Conservation (phyloP, 2,329 filamentous ascomycete genomes). For the Xenoacremonium recifei region DNA sequence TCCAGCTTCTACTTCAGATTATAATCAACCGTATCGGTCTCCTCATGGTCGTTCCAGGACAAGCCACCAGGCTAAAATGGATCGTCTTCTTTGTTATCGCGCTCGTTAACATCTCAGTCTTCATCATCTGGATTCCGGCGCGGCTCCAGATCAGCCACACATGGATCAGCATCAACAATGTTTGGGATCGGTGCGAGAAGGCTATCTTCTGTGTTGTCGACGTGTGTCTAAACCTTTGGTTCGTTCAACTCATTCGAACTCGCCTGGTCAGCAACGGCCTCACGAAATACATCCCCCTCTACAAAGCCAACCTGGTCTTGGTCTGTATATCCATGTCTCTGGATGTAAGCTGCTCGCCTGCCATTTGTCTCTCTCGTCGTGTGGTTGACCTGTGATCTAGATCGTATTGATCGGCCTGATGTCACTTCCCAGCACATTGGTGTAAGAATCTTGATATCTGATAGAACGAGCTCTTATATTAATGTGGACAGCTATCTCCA, state of each 20-base stretch:
- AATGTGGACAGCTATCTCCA: constrained; percentile 19
- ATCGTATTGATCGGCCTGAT: constrained; percentile 25
- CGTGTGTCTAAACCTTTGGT: constrained; percentile 47
- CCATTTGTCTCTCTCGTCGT: fast-evolving
- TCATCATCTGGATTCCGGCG: constrained; percentile 53
- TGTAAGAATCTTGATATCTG: constrained; percentile 13
- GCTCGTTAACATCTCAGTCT: constrained; percentile 50
- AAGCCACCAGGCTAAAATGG: constrained; percentile 41
- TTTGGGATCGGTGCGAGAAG: constrained; percentile 55
- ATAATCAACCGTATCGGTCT: constrained; percentile 53
- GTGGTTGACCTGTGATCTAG: no score
- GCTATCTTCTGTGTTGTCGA: constrained; percentile 50
- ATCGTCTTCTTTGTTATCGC: constrained; percentile 43
- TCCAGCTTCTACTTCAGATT: constrained; percentile 52
- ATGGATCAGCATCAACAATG: constrained; percentile 44
- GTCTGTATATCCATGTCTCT: constrained; percentile 25
- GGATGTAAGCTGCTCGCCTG: constrained; percentile 16
- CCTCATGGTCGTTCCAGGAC: constrained; percentile 39
- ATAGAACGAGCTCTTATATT: not conserved
- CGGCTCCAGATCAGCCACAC: constrained; percentile 40
- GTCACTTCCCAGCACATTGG: constrained; percentile 23
- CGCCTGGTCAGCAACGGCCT: constrained; percentile 46
- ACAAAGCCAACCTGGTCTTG: constrained; percentile 29
- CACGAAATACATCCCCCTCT: constrained; percentile 46
- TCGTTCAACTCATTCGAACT: constrained; percentile 43